These are phyloP conservation scores for Micromonas pusilla DNA, from an alignment of 139 green algal genomes.

Conservation along the genomic window DNA sequence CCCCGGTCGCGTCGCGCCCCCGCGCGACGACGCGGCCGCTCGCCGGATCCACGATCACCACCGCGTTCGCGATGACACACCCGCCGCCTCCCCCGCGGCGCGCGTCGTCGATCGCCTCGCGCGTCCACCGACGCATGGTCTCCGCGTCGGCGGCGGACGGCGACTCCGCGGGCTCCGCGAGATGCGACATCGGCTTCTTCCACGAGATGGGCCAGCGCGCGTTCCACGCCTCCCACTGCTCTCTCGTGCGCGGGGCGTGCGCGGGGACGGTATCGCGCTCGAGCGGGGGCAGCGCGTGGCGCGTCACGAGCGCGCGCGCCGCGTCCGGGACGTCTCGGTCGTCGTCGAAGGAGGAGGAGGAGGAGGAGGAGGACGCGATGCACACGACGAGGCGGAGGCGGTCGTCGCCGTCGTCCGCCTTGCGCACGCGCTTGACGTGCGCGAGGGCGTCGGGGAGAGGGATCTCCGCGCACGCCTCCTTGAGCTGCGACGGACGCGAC, in stretches of 20 bases:
- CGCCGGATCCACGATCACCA: slow-evolving; percentile 10
- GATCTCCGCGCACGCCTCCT: background rate
- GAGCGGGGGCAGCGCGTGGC: background rate
- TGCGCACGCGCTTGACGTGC: background rate
- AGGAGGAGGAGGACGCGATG: background rate
- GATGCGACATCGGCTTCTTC: background rate
- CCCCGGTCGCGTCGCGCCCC: background rate
- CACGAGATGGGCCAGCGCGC: slow-evolving; percentile 7
- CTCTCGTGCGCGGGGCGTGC: background rate
- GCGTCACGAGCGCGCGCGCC: background rate
- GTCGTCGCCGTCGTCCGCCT: background rate
- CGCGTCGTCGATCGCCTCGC: background rate
- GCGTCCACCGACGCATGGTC: background rate
- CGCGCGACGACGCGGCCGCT: background rate
- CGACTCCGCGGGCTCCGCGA: background rate
- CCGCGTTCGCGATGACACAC: background rate
- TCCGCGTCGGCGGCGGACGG: background rate
- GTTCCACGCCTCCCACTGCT: slow-evolving; percentile 7
- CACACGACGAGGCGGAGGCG: background rate
- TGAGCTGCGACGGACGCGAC: background rate
- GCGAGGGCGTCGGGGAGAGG: background rate
- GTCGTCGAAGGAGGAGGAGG: background rate
- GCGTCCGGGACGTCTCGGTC: background rate
- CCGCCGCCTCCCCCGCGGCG: background rate
- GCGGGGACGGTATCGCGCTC: background rate